Base-by-base conservation (phyloP, 2,329 filamentous ascomycete species). In the Verticillium tricorpus region DNA sequence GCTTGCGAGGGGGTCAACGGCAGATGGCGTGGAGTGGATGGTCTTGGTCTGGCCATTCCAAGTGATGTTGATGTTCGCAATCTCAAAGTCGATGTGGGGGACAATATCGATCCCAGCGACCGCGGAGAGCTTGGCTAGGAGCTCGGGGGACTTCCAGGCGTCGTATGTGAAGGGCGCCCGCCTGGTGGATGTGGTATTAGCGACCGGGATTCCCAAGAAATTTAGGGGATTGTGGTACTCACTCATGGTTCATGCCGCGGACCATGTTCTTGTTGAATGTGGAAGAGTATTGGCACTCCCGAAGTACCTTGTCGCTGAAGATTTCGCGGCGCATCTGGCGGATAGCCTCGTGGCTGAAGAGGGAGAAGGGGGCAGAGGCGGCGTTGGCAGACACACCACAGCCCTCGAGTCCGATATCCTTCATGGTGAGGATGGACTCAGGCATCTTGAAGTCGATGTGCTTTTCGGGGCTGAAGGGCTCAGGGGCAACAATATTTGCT, bases 341-440 rank as follows among this genome's bases (percentile, higher is more conserved):
- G 58, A 90, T 79, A 2, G 87, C 86, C 56, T 88, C 85, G 35
- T 78, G 69, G 12, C 83, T 84, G 72, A 90, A 90, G 28, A 90
- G 78, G 3, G 78, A 78, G 70, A 90, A 90, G 0, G 87, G 86
- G 62, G 89, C 83, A 0, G 86, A 88, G 59, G 88, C 86, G 14
- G 86, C 88, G 57, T 86, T 77, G 1, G 81, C 80, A 1, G 88
- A 90, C 31, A 90, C 79, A 5, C 86, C 87, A 58, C 76, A 78
- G 61, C 79, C 78, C 39, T 84, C 78, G 50, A 84, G 82, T 2
- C 83, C 85, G 59, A 89, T 76, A 35, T 89, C 86, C 67, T 82
- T 78, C 86, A 89, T 89, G 19, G 78, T 83, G 67, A 85, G 74
- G 55, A 84, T 74, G 64, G 82, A 79, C 15, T 79, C 75, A 12